phyloP scores from a whole-genome alignment of 2,329 filamentous ascomycete species.

The Basipetospora chlamydospora region DNA sequence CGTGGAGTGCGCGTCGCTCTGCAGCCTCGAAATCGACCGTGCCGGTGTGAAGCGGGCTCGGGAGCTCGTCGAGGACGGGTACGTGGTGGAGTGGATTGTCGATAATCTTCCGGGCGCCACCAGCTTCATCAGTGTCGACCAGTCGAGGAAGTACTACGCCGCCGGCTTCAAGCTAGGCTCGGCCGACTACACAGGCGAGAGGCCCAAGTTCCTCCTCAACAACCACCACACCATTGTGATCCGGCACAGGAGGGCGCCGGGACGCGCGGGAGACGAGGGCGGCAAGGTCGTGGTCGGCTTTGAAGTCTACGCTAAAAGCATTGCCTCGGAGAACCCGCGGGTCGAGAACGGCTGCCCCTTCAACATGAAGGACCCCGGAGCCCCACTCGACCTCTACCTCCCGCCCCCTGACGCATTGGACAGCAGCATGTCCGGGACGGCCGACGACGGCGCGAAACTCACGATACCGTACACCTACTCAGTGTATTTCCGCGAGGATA shows the following conservation, averaged over 20 bases:
- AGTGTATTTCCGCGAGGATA: slow-evolving; percentile 77
- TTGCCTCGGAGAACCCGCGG: slow-evolving; percentile 45
- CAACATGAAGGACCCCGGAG: slow-evolving; percentile 46
- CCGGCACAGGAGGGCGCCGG: slow-evolving; percentile 58
- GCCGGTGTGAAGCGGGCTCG: slow-evolving; percentile 52
- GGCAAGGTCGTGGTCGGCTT: slow-evolving; percentile 77
- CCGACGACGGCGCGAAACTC: slow-evolving; percentile 47
- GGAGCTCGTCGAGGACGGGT: slow-evolving; percentile 61
- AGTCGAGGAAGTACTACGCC: slow-evolving; percentile 74
- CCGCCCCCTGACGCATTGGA: slow-evolving; percentile 20
- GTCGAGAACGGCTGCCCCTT: slow-evolving; percentile 52
- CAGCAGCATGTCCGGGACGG: slow-evolving; percentile 39
- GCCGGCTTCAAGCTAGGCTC: slow-evolving; percentile 82
- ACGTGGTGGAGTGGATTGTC: slow-evolving; percentile 86
- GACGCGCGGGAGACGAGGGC: slow-evolving; percentile 51
- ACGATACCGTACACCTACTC: slow-evolving; percentile 78
- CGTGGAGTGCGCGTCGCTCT: slow-evolving; percentile 57
- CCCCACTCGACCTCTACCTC: slow-evolving; percentile 56
- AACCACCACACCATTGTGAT: slow-evolving; percentile 82
- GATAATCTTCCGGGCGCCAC: slow-evolving; percentile 84
- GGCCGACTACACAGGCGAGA: slow-evolving; percentile 47
- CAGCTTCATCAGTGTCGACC: slow-evolving; percentile 76
- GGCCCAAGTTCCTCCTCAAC: slow-evolving; percentile 58
- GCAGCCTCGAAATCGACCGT: slow-evolving; percentile 50
- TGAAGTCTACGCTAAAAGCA: slow-evolving; percentile 79